These are phyloP conservation scores for Phytophthora sp. DNA, from an alignment of 352 stramenopile genomes.

Conservation along the genomic window DNA sequence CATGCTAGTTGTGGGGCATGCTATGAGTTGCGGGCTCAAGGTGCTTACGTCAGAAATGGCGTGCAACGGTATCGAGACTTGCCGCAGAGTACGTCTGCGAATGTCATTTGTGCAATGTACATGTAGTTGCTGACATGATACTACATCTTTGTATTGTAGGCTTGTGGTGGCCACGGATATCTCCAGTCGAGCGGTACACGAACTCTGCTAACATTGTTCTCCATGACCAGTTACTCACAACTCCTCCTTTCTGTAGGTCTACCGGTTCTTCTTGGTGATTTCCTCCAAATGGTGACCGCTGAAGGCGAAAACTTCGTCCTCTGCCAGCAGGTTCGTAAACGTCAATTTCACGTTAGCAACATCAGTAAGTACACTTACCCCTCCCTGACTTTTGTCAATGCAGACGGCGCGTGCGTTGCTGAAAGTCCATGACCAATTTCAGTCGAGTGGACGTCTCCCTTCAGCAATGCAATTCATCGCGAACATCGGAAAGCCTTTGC, in stretches of 20 bases:
- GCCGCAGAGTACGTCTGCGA: constrained; percentile 45
- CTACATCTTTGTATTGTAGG: constrained; percentile 44
- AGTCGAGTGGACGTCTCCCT: constrained; percentile 33
- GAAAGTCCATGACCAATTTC: constrained; percentile 53
- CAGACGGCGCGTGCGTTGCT: constrained; percentile 52
- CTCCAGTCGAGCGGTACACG: constrained; percentile 85
- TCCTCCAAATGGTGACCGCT: constrained; percentile 96
- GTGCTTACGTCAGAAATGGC: constrained; percentile 62
- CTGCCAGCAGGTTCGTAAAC: constrained; percentile 83
- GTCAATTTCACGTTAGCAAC: neutral
- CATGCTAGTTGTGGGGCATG: constrained; percentile 56
- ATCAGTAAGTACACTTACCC: neutral
- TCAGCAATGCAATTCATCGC: constrained; percentile 52
- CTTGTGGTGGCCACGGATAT: constrained; percentile 95
- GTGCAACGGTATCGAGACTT: constrained; percentile 55
- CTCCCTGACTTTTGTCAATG: neutral
- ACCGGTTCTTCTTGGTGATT: constrained; percentile 84
- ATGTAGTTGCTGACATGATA: constrained; percentile 3
- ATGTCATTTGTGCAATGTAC: neutral
- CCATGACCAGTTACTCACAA: neutral
- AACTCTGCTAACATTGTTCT: neutral
- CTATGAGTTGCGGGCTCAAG: constrained; percentile 71
- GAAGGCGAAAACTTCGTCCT: constrained; percentile 97
- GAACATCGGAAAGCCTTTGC: constrained; percentile 48
- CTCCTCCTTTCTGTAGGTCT: constrained; percentile 17